Percentiles rank a stretch among this genome's conserved stretches.
These are phyloP conservation scores for Kurtzmaniella quercitrusa DNA, from an alignment of 1,139 yeast species.

Conservation along the genomic window DNA sequence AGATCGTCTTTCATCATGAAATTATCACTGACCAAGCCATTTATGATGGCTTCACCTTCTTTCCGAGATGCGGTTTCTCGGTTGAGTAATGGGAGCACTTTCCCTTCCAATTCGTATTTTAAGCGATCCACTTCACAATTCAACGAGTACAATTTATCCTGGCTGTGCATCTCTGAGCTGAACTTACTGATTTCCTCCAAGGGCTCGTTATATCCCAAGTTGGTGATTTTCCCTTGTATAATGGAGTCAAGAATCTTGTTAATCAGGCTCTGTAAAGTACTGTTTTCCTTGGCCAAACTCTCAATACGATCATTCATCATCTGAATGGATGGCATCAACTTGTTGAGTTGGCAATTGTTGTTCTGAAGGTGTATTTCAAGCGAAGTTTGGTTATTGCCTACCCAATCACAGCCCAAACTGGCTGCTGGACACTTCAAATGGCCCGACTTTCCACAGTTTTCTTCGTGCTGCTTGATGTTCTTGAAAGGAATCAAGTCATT, in stretches of 20 bases:
- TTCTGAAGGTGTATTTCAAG: constrained; percentile 35
- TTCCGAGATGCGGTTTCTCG: constrained; percentile 22
- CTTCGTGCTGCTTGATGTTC: constrained; percentile 28
- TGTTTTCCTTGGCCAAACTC: constrained; percentile 20
- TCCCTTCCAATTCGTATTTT: constrained; percentile 40
- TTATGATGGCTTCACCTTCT: constrained; percentile 36
- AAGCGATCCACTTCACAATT: constrained; percentile 38
- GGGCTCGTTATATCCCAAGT: constrained; percentile 46
- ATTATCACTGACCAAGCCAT: constrained; percentile 38
- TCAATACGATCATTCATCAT: constrained; percentile 18
- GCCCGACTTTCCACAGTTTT: constrained; percentile 31
- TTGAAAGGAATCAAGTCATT: constrained; percentile 39
- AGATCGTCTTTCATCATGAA: constrained; percentile 47
- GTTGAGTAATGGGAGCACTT: constrained; percentile 34
- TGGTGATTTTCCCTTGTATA: constrained; percentile 48
- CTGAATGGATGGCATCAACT: constrained; percentile 26
- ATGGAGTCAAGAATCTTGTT: constrained; percentile 45
- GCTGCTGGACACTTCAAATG: constrained; percentile 37
- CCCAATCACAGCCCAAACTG: constrained; percentile 39
- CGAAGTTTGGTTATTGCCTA: constrained; percentile 35
- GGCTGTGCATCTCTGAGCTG: constrained; percentile 17
- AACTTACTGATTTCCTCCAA: constrained; percentile 40
- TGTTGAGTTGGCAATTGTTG: constrained; percentile 30
- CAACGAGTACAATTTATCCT: constrained; percentile 31
- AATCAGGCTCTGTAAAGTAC: constrained; percentile 38